Conservation (phyloP, 768 basidiomycete species). For the Termitomyces heimii region DNA sequence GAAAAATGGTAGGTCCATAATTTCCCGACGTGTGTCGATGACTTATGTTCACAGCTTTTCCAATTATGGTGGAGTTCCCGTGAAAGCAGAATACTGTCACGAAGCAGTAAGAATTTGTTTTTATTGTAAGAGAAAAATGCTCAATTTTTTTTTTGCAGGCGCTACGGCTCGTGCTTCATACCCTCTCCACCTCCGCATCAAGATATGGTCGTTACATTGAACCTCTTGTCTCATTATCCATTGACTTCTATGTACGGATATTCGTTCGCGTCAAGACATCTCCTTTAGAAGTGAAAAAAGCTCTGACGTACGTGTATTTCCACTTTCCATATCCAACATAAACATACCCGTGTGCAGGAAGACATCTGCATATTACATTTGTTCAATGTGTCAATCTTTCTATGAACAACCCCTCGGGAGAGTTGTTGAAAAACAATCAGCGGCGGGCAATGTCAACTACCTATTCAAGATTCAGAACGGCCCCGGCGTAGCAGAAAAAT, state of each 20-base stretch:
- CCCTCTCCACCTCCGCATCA: constrained; percentile 80
- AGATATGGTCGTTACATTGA: constrained; percentile 91
- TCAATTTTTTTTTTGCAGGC: constrained; percentile 41
- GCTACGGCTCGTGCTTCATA: constrained; percentile 84
- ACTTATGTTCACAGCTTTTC: constrained; percentile 41
- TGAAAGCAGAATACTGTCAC: constrained; percentile 93
- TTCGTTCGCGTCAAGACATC: constrained; percentile 76
- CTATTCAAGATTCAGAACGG: constrained; percentile 70
- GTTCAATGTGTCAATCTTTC: constrained; percentile 75
- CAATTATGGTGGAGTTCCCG: constrained; percentile 89
- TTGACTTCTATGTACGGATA: constrained; percentile 95
- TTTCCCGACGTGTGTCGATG: neutral
- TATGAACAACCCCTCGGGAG: constrained; percentile 85
- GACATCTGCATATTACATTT: constrained; percentile 81
- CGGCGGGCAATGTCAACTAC: constrained; percentile 51
- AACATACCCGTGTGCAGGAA: constrained; percentile 45
- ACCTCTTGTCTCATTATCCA: constrained; percentile 85
- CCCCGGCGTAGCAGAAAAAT: constrained; percentile 60
- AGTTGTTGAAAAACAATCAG: constrained; percentile 50
- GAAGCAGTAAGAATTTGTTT: constrained; percentile 61
- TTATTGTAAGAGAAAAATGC: neutral
- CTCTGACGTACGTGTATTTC: constrained; percentile 53
- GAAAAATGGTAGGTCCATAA: constrained; percentile 81
- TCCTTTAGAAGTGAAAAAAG: constrained; percentile 80
- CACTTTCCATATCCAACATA: neutral